Base-by-base conservation (phyloP, 1,284 basidiomycete species). In the Inonotus obliquus region DNA sequence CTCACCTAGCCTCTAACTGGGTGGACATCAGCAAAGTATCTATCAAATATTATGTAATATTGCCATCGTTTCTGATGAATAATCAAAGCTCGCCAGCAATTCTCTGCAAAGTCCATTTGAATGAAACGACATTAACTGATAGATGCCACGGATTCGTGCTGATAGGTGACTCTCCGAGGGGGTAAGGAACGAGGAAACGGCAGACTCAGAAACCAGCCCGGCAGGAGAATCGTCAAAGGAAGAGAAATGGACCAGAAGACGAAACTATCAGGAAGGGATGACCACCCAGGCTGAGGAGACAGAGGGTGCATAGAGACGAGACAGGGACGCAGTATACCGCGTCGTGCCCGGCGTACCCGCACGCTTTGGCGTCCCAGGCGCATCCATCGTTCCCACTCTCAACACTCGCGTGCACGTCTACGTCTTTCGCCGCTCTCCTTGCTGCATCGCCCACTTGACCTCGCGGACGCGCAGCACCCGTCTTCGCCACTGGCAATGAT, bases 361-460 rank as follows among this genome's bases (percentile, higher is more conserved):
- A 63, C 84, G 75, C 60, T 85, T 77, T 21, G 87, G 86, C 38
- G 87, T 88, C 41, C 83, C 83, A 51, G 84, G 83, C 23, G 78
- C 75, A n/a, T 77, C 80, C 23, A 85, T 86, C 68, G 87, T 4
- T 32, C 72, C 74, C 27, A 67, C 71, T 29, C 79, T 80, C 63
- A 76, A 78, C 68, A 51, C 52, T 83, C 85, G 44, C 78, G 77
- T 14, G 79, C 84, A 47, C 89, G 75, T 69, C 86, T 48, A 87
- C 85, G 72, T 89, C 86, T 64, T 85, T 76, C 56, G 79, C 83
- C 10, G 88, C 89, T 51, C 82, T 75, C 67, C 86, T 73, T 23
- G 83, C 88, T n/a, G 85, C 84, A 60, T 89, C 86, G 10, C 87
- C 85, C 11, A 89, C 79, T 70, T 82, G 73, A 37, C 76, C 79